Evolutionary conservation across 2,329 filamentous ascomycete species (phyloP).

Genomic region (Botryotinia convoluta): DNA sequence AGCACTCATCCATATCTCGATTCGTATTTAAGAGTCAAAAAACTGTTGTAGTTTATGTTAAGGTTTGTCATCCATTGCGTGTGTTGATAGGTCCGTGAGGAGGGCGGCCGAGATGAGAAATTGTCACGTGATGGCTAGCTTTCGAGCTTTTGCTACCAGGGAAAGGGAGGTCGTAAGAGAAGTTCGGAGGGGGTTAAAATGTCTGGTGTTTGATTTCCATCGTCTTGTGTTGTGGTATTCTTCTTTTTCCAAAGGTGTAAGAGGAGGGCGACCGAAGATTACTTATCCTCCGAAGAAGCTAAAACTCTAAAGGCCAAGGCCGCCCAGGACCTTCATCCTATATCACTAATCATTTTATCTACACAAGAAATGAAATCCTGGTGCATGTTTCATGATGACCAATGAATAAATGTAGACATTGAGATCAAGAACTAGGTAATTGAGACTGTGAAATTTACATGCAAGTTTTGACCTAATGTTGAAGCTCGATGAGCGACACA

Average conservation of each 20-base stretch:
- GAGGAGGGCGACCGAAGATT: neutral
- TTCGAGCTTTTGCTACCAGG: neutral
- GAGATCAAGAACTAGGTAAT: neutral
- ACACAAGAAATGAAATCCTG: neutral
- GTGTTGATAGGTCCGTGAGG: neutral
- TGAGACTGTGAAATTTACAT: neutral
- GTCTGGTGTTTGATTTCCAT: too few relatives aligned
- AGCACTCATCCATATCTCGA: neutral
- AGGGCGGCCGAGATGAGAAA: neutral
- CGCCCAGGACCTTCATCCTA: neutral
- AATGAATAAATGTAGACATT: neutral
- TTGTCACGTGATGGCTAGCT: fast-evolving
- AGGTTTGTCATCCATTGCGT: neutral
- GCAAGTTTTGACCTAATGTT: neutral
- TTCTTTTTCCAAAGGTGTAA: neutral
- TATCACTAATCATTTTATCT: neutral
- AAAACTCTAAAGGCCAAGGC: neutral
- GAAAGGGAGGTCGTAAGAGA: neutral
- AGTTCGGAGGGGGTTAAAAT: neutral
- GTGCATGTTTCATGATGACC: neutral
- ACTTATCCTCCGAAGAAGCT: neutral
- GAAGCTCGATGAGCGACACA: neutral
- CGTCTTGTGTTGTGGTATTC: neutral
- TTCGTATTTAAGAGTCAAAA: neutral
- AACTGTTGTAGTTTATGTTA: neutral